Evolutionary conservation across 2,329 filamentous ascomycete genomes (phyloP).

Genomic region (Aspergillus unguis): DNA sequence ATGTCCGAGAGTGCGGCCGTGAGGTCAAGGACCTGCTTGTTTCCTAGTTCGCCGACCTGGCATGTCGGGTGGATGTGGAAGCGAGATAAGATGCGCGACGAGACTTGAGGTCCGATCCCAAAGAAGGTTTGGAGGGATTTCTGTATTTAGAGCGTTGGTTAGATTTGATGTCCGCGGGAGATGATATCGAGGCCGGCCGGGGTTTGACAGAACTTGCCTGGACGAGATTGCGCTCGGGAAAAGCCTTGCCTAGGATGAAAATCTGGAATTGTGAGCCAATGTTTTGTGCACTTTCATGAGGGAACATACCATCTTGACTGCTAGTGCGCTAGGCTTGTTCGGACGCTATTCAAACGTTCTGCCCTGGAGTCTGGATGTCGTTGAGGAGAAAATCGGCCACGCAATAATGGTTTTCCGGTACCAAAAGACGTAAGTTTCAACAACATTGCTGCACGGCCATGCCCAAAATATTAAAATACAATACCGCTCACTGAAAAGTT

Average conservation of each 20-base stretch:
- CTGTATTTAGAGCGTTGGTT: slow-evolving; percentile 15
- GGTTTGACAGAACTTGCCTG: slow-evolving; percentile 55
- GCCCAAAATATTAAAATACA: background rate
- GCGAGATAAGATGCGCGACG: slow-evolving; percentile 76
- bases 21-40: slow-evolving; percentile 74
- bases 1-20: slow-evolving; percentile 83
- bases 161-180: background rate
- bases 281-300: background rate
- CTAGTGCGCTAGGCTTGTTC: slow-evolving; percentile 3
- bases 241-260: slow-evolving; percentile 82
- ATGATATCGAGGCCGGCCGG: background rate
- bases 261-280: slow-evolving; percentile 49
- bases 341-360: background rate
- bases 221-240: slow-evolving; percentile 77
- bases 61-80: slow-evolving; percentile 82
- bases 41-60: slow-evolving; percentile 69
- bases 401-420: slow-evolving; percentile 35
- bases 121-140: slow-evolving; percentile 77
- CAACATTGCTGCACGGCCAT: background rate
- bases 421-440: slow-evolving; percentile 8
- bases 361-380: slow-evolving; percentile 9
- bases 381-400: slow-evolving; percentile 31
- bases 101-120: slow-evolving; percentile 69
- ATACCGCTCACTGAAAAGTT: slow-evolving; percentile 9
- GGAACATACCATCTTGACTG: slow-evolving; percentile 31